Evolutionary conservation across 2,329 filamentous ascomycete species (phyloP).

Genomic region (Hirsutella rhossiliensis): DNA sequence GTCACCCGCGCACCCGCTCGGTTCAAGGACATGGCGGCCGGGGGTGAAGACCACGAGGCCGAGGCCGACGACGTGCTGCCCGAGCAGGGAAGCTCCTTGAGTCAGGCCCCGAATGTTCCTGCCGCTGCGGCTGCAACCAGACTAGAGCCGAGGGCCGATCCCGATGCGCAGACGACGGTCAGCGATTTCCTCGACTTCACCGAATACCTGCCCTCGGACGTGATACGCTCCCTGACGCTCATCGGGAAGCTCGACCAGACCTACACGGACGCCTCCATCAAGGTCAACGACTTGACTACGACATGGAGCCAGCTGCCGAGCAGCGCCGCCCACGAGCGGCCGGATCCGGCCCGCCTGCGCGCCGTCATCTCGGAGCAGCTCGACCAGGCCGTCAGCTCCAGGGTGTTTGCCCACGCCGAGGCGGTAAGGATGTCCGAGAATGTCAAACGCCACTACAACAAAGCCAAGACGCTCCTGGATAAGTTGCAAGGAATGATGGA

Average conservation of each 20-base stretch:
- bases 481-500: slow-evolving; percentile 50
- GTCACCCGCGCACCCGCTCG: not conserved
- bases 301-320: slow-evolving; percentile 44
- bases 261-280: slow-evolving; percentile 42
- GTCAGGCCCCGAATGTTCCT: slow-evolving; percentile 10
- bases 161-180: slow-evolving; percentile 57
- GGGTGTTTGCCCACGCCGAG: slow-evolving; percentile 48
- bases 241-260: slow-evolving; percentile 51
- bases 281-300: slow-evolving; percentile 43
- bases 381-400: slow-evolving; percentile 39
- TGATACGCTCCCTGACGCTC: slow-evolving; percentile 51
- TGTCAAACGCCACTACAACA: slow-evolving; percentile 48
- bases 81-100: slow-evolving; percentile 13
- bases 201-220: slow-evolving; percentile 56
- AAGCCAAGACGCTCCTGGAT: slow-evolving; percentile 43
- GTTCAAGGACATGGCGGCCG: slow-evolving; percentile 14
- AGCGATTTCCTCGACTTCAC: slow-evolving; percentile 60
- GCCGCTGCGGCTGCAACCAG: slow-evolving; percentile 23
- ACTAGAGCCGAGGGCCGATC: slow-evolving; percentile 44
- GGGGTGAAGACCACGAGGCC: slow-evolving; percentile 9
- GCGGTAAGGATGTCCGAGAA: slow-evolving; percentile 52
- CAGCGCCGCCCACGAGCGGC: slow-evolving; percentile 32
- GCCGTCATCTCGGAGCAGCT: slow-evolving; percentile 48
- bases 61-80: slow-evolving; percentile 15
- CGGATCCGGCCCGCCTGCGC: slow-evolving; percentile 38